Base-by-base conservation (phyloP, 2,329 filamentous ascomycete genomes). In the Claviceps arundinis region DNA sequence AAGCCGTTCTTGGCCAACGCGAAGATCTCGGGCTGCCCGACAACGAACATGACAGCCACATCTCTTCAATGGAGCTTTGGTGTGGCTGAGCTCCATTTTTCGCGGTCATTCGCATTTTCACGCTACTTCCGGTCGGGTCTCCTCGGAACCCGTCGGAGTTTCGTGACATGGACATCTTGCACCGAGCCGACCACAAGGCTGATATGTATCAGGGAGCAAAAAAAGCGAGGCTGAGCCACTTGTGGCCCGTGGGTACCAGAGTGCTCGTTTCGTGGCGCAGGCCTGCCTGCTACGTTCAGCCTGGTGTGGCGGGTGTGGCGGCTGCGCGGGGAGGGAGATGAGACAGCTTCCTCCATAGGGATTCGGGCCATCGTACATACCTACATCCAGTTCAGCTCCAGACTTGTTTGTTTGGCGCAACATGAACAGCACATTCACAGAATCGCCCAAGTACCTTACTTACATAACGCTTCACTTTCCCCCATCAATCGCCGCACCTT, bases 61-160 rank as follows among this genome's bases (percentile, higher is more conserved):
- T 11, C 17, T 9, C 38, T 13, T 42, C n/a, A n/a, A 11, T 11
- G 17, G 30, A 34, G 4, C 19, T 37, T 6, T 37, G 38, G 8
- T 56, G 55, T 58, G 57, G 55, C 59, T 51, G 43, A 51, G 41
- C 45, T n/a, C 48, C 47, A 30, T 44, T 53, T 56, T 56, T 51
- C 46, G 22, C 26, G 4, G 9, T 40, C n/a, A 40, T 54, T 47
- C 56, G 57, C 48, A 54, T 50, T 52, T 54, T 26, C 51, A 16
- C 24, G n/a, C 38, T 26, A 46, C 30, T 50, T 53, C 26, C 44
- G 48, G 47, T 60, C 61, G 61, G 58, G 48, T 52, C 51, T 48
- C 53, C 59, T 64, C 62, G 62, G 62, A 63, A 58, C 62, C 30
- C 61, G 62, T 60, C 62, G 61, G 60, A 62, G 52, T 55, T 60